Conservation (phyloP, 78 protist species). For the Thecamonas trahens region DNA sequence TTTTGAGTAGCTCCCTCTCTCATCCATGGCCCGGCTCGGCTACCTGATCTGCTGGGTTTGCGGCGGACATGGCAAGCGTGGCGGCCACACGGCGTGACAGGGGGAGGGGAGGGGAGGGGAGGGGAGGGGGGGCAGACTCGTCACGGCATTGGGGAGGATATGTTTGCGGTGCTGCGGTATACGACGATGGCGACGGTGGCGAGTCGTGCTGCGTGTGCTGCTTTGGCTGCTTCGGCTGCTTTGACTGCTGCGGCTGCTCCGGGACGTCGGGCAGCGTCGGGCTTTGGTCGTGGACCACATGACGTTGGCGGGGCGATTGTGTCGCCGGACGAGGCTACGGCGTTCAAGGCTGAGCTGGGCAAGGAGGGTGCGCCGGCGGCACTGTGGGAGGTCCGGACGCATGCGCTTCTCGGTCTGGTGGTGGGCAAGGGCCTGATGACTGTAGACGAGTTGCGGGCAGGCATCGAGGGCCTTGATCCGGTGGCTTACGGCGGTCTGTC, state of each 20-base stretch:
- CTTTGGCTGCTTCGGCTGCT: too few species aligned
- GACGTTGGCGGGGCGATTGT: background rate
- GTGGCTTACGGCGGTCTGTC: background rate
- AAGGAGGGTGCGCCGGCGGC: background rate
- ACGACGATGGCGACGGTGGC: too few species aligned
- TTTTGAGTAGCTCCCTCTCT: too few species aligned
- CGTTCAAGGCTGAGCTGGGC: background rate
- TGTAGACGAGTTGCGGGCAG: slow-evolving; percentile 3
- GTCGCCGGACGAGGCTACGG: background rate
- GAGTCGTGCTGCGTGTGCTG: too few species aligned
- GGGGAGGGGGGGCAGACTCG: too few species aligned
- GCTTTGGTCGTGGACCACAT: background rate
- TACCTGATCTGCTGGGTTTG: too few species aligned
- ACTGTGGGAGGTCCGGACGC: background rate
- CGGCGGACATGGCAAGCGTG: too few species aligned
- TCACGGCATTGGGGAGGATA: too few species aligned
- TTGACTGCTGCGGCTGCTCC: background rate
- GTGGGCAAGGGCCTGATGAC: slow-evolving; percentile 6
- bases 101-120: too few species aligned
- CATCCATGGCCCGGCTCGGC: too few species aligned
- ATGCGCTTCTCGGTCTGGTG: background rate
- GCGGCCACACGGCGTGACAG: too few species aligned
- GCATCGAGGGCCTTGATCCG: slow-evolving; percentile 10
- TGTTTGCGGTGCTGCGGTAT: too few species aligned
- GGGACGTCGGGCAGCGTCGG: background rate